phyloP scores from a whole-genome alignment of 176 grass and related monocot genomes.

The Aegilops speltoides region DNA sequence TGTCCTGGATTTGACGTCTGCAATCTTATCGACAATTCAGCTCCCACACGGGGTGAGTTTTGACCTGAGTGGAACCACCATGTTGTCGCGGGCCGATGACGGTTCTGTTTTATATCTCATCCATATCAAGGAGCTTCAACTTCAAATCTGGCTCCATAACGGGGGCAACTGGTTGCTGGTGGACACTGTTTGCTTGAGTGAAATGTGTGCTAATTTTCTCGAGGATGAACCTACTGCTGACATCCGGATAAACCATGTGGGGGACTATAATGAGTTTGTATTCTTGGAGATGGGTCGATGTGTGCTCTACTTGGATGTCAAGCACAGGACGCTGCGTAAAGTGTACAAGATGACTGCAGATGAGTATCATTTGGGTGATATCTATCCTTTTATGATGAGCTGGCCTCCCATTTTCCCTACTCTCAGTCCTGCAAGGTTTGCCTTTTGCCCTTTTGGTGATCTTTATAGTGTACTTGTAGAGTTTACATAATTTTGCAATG shows the following conservation, averaged over 20 bases:
- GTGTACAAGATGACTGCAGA: background rate
- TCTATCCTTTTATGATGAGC: too few relatives aligned
- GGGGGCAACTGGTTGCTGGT: background rate
- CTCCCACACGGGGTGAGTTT: background rate
- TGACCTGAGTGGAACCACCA: background rate
- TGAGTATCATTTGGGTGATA: background rate
- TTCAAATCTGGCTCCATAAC: background rate
- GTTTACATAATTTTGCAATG: background rate
- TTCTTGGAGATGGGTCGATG: background rate
- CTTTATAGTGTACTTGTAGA: background rate
- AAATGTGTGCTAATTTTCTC: background rate
- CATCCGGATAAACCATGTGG: background rate
- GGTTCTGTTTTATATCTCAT: background rate
- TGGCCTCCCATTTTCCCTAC: too few relatives aligned
- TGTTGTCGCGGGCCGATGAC: background rate
- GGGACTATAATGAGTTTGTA: background rate
- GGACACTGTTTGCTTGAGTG: background rate
- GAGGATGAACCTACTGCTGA: background rate
- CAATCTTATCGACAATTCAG: background rate
- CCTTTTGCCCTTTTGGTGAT: background rate
- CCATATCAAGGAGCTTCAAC: background rate
- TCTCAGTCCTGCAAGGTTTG: background rate
- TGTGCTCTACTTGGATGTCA: background rate
- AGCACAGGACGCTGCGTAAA: background rate
- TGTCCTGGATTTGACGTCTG: background rate